Base-by-base conservation (phyloP, 176 grass and related monocot species). In the Alopecurus myosuroides region DNA sequence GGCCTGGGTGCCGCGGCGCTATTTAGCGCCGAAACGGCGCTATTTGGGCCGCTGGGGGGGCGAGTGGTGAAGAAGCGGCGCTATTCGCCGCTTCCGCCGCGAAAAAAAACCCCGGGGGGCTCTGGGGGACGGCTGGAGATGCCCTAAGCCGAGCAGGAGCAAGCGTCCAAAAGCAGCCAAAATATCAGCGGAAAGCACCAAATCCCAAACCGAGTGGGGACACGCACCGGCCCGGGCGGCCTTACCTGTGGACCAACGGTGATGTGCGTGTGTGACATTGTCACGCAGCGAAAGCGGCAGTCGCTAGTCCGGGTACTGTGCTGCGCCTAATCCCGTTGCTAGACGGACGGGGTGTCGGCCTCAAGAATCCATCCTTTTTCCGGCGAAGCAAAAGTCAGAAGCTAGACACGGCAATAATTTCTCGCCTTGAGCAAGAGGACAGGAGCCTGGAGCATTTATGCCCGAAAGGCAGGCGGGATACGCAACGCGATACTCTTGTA, bases 361-460 rank as follows among this genome's bases (percentile, higher is more conserved):
- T 84, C 80, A 42, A 55, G 70, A 48, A 44, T 4, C 2, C 31
- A 7, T 14, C 69, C 66, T 0, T 70, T 81, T 89, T 66, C 50
- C 39, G 61, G 77, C 61, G 53, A 48, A 55, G 75, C 57, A 67
- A 90, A 90, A 37, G 35, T 61, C 20, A 62, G 19, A 33, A 62
- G 57, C 49, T 19, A 30, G 88, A 63, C 75, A 83, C 20, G 28
- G 42, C 73, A 79, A 78, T 68, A 56, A 74, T 23, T 61, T 69
- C 40, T 23, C 61, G 5, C 70, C 70, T 72, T 77, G 78, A 23
- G 61, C 70, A 36, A 49, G 53, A 69, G 31, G 30, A 58, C 83
- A 37, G 28, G 49, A 75, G 15, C 78, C 51, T 18, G 82, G 37
- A 73, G 87, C 76, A 85, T 86, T 86, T 61, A 89, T 57, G 78